These are phyloP conservation scores for Rhodomyrtus tomentosa DNA, from an alignment of 345 rosid genomes.

Conservation along the genomic window DNA sequence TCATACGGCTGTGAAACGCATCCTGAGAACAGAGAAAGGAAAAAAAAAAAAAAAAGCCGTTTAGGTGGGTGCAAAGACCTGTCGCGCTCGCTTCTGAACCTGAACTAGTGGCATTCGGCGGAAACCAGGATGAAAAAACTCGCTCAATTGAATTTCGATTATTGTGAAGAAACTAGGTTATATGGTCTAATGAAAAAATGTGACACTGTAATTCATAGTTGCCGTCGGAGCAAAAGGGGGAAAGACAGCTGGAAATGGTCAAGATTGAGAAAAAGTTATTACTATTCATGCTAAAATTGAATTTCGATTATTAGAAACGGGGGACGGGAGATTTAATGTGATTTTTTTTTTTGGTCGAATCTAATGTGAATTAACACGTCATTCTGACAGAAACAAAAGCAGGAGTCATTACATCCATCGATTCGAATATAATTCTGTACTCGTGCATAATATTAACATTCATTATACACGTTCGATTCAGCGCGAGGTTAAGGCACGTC, in stretches of 20 bases:
- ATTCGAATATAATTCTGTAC: not conserved
- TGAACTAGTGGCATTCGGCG: not conserved
- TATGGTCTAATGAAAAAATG: not conserved
- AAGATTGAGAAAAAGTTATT: not conserved
- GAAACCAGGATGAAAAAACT: not conserved
- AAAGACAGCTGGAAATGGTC: not conserved
- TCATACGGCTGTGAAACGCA: not conserved
- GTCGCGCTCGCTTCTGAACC: not conserved
- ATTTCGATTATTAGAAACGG: not conserved
- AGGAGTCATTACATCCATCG: not conserved
- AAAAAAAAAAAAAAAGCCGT: too few relatives aligned
- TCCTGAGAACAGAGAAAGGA: not conserved
- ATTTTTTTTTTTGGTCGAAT: too few relatives aligned
- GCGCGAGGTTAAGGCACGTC: too few relatives aligned
- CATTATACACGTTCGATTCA: too few relatives aligned
- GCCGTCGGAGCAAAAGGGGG: not conserved
- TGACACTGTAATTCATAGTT: not conserved
- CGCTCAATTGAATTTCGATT: too few relatives aligned
- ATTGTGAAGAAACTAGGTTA: not conserved
- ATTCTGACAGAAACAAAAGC: not conserved
- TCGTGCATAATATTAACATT: too few relatives aligned
- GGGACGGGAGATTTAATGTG: too few relatives aligned
- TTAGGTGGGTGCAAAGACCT: not conserved
- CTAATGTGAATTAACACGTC: not conserved
- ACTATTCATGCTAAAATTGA: not conserved